A percentile compares a stretch with the other conserved stretches of the same genome.
Conservation (phyloP, 768 basidiomycete species). For the Boletus vinaceobasis region DNA sequence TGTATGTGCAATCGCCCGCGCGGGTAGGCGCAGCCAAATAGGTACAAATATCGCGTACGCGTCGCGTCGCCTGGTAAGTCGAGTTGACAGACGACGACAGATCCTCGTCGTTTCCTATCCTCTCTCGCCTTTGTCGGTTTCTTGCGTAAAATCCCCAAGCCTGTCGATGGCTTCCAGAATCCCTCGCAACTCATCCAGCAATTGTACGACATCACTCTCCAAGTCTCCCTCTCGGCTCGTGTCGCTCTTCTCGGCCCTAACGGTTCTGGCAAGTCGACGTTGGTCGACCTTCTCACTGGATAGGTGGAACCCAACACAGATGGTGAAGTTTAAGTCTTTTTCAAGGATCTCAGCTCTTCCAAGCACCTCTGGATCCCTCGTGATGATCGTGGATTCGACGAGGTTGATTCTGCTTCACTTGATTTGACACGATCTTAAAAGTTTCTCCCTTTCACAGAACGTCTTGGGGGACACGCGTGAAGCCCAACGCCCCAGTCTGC, state of each 20-base stretch:
- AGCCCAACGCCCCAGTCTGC: slow-evolving; percentile 92
- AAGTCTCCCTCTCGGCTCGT: slow-evolving; percentile 97
- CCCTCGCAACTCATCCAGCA: slow-evolving; percentile 83
- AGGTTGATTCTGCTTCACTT: slow-evolving; percentile 40
- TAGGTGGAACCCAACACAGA: slow-evolving; percentile 96
- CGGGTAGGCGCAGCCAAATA: too few relatives aligned
- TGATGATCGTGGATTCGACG: slow-evolving; percentile 98
- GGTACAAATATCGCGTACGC: too few relatives aligned
- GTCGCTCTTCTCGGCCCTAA: slow-evolving; percentile 98
- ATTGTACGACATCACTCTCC: slow-evolving; percentile 90
- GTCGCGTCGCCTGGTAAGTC: too few relatives aligned
- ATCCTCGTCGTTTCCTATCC: too few relatives aligned
- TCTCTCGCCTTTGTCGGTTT: too few relatives aligned
- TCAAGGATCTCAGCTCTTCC: slow-evolving; percentile 92
- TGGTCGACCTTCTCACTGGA: slow-evolving; percentile 95
- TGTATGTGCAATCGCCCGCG: background rate
- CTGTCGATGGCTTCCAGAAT: slow-evolving; percentile 98
- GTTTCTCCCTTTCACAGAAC: slow-evolving; percentile 50
- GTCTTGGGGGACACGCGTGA: slow-evolving; percentile 96
- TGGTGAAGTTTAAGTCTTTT: slow-evolving; percentile 93
- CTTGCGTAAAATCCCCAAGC: slow-evolving; percentile 94
- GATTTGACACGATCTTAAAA: background rate
- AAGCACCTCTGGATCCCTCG: slow-evolving; percentile 98
- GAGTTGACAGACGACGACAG: too few relatives aligned
- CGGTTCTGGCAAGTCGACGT: slow-evolving; percentile 97